phyloP scores from a whole-genome alignment of 352 stramenopile species.

The Globisporangium rhizosaccharum region DNA sequence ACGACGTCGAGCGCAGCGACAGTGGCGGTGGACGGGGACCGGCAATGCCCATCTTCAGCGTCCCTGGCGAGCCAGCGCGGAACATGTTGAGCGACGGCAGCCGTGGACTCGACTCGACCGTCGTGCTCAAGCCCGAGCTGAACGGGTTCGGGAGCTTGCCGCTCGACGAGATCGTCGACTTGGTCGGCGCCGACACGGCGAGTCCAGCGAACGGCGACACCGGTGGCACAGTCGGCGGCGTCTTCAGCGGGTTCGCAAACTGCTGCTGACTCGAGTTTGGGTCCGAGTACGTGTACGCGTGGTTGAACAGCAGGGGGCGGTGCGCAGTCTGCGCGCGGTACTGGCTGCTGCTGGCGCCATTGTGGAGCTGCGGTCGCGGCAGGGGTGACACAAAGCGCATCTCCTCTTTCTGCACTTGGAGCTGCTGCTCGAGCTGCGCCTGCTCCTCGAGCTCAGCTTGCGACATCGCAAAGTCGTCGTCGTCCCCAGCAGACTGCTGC shows the following conservation, averaged over 20 bases:
- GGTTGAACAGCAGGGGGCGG: slow-evolving; percentile 23
- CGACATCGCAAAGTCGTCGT: slow-evolving; percentile 32
- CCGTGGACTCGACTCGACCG: slow-evolving; percentile 55
- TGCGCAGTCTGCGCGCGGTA: slow-evolving; percentile 17
- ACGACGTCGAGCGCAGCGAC: slow-evolving; percentile 52
- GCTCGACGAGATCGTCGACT: slow-evolving; percentile 23
- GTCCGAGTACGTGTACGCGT: slow-evolving; percentile 63
- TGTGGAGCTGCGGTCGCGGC: slow-evolving; percentile 33
- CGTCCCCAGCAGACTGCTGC: slow-evolving; percentile 3
- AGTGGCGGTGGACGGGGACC: slow-evolving; percentile 39
- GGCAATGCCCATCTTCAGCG: slow-evolving; percentile 62
- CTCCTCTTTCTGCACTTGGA: slow-evolving; percentile 68
- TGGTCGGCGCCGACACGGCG: slow-evolving; percentile 58
- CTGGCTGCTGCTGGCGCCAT: slow-evolving; percentile 16
- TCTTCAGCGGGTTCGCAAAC: slow-evolving; percentile 28
- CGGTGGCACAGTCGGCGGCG: slow-evolving; percentile 46
- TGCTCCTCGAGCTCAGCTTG: slow-evolving; percentile 56
- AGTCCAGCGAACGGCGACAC: slow-evolving; percentile 69
- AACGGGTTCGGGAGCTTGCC: slow-evolving; percentile 58
- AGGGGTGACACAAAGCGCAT: slow-evolving; percentile 69
- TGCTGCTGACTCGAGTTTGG: slow-evolving; percentile 32
- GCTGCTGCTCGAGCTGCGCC: slow-evolving; percentile 65
- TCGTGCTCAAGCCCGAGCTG: slow-evolving; percentile 21
- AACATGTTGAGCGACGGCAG: slow-evolving; percentile 70
- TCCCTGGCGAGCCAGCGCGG: slow-evolving; percentile 52